A percentile compares a stretch with the other conserved stretches of the same genome.
These are phyloP conservation scores for Pythium graminicola DNA, from an alignment of 352 stramenopile genomes.

Conservation along the genomic window DNA sequence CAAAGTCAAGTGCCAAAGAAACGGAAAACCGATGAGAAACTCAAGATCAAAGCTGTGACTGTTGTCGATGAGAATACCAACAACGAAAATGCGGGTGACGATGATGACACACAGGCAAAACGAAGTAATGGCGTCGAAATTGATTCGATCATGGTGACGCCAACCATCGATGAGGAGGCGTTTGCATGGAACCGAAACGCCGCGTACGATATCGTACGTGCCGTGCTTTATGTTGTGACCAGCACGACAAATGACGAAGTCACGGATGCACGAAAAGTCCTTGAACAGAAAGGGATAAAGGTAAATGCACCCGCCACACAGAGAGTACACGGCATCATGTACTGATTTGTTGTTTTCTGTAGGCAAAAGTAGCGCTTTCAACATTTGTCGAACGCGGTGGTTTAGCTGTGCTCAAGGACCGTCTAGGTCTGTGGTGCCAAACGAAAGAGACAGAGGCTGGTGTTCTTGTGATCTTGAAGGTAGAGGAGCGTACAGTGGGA, in stretches of 20 bases:
- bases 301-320: no score
- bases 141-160: neutral
- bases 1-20: conserved; percentile 11
- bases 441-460: conserved; percentile 41
- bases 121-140: no score
- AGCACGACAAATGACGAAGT: conserved; percentile 35
- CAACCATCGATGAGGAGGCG: conserved; percentile 1
- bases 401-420: conserved; percentile 33
- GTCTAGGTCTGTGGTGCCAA: conserved; percentile 44
- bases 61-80: conserved; percentile 8
- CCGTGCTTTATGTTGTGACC: conserved; percentile 48
- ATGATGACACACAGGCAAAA: neutral
- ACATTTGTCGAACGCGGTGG: conserved; percentile 50
- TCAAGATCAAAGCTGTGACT: neutral
- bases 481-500: conserved; percentile 6
- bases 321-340: no score
- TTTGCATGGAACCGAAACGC: conserved; percentile 21
- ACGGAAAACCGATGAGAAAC: conserved; percentile 1
- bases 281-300: conserved; percentile 26
- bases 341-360: neutral
- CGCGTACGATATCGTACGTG: conserved; percentile 50
- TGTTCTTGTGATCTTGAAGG: conserved; percentile 60
- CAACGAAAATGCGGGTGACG: conserved; percentile 8
- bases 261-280: conserved; percentile 2
- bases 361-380: conserved; percentile 47